phyloP scores from a whole-genome alignment of 345 rosid species.

The Noccaea caerulescens region DNA sequence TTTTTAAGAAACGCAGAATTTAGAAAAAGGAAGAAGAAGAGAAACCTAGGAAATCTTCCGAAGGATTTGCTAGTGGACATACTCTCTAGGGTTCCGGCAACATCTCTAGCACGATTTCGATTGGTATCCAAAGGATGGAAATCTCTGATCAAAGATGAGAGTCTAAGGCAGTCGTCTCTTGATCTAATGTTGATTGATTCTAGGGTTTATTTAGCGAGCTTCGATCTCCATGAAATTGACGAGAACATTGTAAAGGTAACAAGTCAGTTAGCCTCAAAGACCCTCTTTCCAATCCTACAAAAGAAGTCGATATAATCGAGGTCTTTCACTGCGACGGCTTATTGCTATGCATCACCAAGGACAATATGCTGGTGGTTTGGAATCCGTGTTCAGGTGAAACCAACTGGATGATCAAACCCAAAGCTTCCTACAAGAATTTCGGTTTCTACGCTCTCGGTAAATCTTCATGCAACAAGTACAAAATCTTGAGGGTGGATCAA shows the following conservation, averaged over 20 bases:
- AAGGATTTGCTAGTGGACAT: not conserved
- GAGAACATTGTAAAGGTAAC: not conserved
- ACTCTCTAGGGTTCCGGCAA: not conserved
- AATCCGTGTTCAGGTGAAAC: too few relatives aligned
- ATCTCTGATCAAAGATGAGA: not conserved
- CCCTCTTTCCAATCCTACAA: not conserved
- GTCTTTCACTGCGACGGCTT: too few relatives aligned
- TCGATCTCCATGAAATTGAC: not conserved
- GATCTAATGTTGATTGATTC: not conserved
- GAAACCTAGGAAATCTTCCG: not conserved
- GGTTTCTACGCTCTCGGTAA: too few relatives aligned
- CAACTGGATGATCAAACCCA: not conserved
- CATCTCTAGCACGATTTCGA: not conserved
- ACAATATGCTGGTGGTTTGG: too few relatives aligned
- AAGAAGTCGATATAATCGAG: too few relatives aligned
- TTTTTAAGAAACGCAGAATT: too few relatives aligned
- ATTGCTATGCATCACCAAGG: too few relatives aligned
- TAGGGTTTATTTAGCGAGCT: not conserved
- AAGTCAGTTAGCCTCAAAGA: not conserved
- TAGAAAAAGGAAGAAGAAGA: not conserved
- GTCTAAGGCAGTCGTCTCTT: not conserved
- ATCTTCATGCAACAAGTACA: not conserved
- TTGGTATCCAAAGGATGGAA: not conserved
- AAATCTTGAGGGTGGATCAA: not conserved
- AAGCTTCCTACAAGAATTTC: too few relatives aligned